Conservation (phyloP, 495 filamentous ascomycete genomes). For the Podospora didyma region DNA sequence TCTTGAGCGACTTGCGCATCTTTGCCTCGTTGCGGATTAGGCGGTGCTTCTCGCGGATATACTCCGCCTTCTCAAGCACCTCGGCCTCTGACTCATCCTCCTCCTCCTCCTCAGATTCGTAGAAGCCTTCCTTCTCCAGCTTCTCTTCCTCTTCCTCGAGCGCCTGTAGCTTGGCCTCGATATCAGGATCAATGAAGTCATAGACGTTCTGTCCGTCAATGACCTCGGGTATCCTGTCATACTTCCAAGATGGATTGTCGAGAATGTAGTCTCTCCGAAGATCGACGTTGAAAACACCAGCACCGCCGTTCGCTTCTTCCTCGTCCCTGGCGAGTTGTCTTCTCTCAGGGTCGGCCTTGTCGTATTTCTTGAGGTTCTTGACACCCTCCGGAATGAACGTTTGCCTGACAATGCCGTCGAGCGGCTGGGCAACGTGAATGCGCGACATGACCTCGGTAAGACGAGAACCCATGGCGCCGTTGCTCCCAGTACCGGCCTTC, state of each 20-base stretch:
- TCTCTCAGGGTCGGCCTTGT: conserved; percentile 81
- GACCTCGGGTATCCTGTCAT: conserved; percentile 87
- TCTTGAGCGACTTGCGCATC: conserved; percentile 93
- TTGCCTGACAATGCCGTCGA: conserved; percentile 72
- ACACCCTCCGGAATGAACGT: conserved; percentile 85
- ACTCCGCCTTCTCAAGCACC: conserved; percentile 81
- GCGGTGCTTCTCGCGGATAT: conserved; percentile 87
- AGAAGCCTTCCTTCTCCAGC: conserved; percentile 80
- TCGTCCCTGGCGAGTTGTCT: conserved; percentile 76
- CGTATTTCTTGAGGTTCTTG: conserved; percentile 76
- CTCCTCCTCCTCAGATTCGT: conserved; percentile 58
- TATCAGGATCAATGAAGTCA: conserved; percentile 95
- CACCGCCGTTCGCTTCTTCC: conserved; percentile 88
- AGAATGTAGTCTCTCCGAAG: conserved; percentile 82
- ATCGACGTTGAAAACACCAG: conserved; percentile 93
- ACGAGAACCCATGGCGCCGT: conserved; percentile 67
- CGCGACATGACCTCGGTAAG: conserved; percentile 84
- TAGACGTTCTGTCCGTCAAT: conserved; percentile 94
- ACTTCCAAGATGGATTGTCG: conserved; percentile 84
- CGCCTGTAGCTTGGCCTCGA: conserved; percentile 83
- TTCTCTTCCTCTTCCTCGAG: conserved; percentile 94
- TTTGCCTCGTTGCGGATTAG: conserved; percentile 87
- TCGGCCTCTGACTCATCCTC: conserved; percentile 85
- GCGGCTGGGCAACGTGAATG: conserved; percentile 92
- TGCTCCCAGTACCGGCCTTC: conserved; percentile 76